Conservation (phyloP, 495 filamentous ascomycete genomes). For the Massariosphaeria phaeospora region DNA sequence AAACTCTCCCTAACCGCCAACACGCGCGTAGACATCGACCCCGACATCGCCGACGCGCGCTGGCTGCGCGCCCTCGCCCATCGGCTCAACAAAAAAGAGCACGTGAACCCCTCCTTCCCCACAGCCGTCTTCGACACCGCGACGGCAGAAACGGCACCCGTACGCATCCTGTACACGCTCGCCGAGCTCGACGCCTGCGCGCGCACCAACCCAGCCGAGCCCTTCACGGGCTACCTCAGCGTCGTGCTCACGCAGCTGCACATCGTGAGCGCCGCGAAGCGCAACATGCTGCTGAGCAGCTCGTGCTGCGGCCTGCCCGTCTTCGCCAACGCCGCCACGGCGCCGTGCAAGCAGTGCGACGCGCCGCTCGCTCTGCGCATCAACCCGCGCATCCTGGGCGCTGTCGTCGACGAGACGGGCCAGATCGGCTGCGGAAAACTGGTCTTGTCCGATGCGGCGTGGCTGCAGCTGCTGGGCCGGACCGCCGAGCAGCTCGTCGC, state of each 20-base stretch:
- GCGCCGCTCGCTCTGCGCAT: constrained; percentile 43
- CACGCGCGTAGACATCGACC: constrained; percentile 56
- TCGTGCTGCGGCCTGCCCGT: constrained; percentile 58
- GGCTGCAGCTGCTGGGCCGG: constrained; percentile 51
- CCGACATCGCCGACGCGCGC: constrained; percentile 51
- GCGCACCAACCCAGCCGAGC: too few species aligned
- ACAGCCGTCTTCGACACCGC: constrained; percentile 51
- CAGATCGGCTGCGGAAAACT: constrained; percentile 47
- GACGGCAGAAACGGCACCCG: constrained; percentile 41
- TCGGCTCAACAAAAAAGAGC: constrained; percentile 50
- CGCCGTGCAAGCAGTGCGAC: constrained; percentile 52
- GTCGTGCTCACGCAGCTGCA: constrained; percentile 44
- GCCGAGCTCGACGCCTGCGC: constrained; percentile 60
- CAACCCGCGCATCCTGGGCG: constrained; percentile 53
- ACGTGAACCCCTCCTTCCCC: constrained; percentile 51
- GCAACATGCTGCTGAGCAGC: constrained; percentile 48
- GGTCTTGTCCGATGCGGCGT: constrained; percentile 50
- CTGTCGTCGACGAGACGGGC: constrained; percentile 54
- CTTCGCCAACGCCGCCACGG: constrained; percentile 47
- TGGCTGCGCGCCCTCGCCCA: constrained; percentile 53
- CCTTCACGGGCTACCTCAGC: constrained; percentile 57
- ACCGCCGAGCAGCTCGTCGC: constrained; percentile 36
- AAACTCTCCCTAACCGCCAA: constrained; percentile 45
- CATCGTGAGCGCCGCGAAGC: constrained; percentile 1
- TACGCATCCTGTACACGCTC: constrained; percentile 52